A percentile compares a stretch with the other conserved stretches of the same genome.
These are phyloP conservation scores for Dipteronia dyeriana DNA, from an alignment of 345 rosid genomes.

Conservation along the genomic window DNA sequence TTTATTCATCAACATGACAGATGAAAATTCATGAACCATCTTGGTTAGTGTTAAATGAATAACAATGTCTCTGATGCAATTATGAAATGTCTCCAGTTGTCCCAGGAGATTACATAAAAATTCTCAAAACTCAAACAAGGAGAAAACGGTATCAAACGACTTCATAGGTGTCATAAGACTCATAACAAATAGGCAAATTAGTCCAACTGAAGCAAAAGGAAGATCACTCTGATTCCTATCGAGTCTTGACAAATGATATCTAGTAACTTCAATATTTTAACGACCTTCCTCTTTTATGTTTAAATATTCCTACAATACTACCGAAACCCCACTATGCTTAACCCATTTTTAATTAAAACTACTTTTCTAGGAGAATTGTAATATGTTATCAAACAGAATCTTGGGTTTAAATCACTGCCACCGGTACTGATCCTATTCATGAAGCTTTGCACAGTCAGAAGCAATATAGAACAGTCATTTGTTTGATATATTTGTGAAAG, in stretches of 20 bases:
- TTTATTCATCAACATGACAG: too few species aligned
- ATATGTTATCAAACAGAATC: background rate
- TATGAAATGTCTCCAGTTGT: background rate
- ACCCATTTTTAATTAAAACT: background rate
- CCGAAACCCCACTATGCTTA: too few species aligned
- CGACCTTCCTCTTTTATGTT: too few species aligned
- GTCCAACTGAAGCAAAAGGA: too few species aligned
- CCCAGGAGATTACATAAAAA: background rate
- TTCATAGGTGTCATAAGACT: background rate
- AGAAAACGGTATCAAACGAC: background rate
- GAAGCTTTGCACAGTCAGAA: constrained; percentile 60
- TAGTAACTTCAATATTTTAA: too few species aligned
- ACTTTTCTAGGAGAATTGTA: background rate
- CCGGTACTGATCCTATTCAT: constrained; percentile 85
- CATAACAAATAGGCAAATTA: background rate
- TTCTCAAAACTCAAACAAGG: background rate
- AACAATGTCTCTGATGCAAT: too few species aligned
- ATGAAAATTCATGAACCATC: too few species aligned
- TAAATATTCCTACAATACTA: too few species aligned
- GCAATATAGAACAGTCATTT: constrained; percentile 67
- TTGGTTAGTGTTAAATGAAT: too few species aligned
- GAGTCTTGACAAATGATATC: too few species aligned
- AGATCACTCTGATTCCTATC: too few species aligned
- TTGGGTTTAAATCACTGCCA: constrained; percentile 36
- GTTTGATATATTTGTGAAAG: constrained; percentile 65